Percentiles rank a stretch among this genome's conserved stretches.
phyloP scores from a whole-genome alignment of 2,329 filamentous ascomycete species.

The Aspergillus calidoustus region DNA sequence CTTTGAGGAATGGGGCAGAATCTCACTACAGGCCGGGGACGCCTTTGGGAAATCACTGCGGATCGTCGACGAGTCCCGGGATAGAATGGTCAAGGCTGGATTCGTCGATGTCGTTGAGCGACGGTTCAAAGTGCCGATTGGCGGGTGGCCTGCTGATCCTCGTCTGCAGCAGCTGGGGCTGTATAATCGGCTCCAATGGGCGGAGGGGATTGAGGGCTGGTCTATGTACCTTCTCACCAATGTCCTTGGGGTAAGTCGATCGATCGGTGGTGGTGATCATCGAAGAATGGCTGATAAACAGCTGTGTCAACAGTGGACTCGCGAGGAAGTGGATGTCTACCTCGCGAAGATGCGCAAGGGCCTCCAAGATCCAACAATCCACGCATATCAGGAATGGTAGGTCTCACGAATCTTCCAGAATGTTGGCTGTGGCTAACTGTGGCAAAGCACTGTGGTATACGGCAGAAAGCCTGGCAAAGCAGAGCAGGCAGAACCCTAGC shows the following conservation, averaged over 20 bases:
- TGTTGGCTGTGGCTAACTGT: background rate
- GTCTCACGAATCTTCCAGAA: background rate
- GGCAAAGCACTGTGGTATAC: constrained; percentile 6
- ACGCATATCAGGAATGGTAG: constrained; percentile 18
- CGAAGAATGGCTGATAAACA: background rate
- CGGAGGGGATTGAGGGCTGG: constrained; percentile 37
- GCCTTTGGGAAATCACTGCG: constrained; percentile 37
- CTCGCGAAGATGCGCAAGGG: constrained; percentile 4
- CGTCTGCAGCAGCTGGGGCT: constrained; percentile 27
- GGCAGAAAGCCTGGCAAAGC: background rate
- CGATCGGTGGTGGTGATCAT: background rate
- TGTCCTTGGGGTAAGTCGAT: constrained; percentile 26
- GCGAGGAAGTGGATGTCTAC: constrained; percentile 14
- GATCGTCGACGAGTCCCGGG: constrained; percentile 30
- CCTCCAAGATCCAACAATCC: constrained; percentile 6
- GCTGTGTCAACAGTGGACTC: constrained; percentile 11
- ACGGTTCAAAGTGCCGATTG: constrained; percentile 32
- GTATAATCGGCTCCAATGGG: constrained; percentile 31
- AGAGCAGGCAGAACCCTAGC: background rate
- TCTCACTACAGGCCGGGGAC: constrained; percentile 25
- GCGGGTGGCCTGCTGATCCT: constrained; percentile 26
- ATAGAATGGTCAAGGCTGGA: constrained; percentile 30
- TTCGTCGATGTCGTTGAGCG: constrained; percentile 33
- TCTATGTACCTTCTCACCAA: constrained; percentile 31
- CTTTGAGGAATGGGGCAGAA: constrained; percentile 26